Evolutionary conservation across 2,329 filamentous ascomycete species (phyloP), one percentile per base, ranked within the genome.

Genomic region (Ophiostoma australiae): DNA sequence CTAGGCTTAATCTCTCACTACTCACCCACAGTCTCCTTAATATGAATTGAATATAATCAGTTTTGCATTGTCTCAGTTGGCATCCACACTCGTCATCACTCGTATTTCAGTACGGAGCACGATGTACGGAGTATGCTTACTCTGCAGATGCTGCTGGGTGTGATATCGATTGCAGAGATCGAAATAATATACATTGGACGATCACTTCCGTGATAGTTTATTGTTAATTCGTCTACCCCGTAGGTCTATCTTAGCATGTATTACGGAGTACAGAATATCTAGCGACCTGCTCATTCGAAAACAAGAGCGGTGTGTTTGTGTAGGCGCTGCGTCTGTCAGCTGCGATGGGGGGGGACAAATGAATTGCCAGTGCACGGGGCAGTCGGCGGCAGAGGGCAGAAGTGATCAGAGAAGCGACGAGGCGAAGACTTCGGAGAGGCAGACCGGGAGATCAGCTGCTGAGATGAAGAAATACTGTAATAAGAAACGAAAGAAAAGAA

Each of bases 11-110:
- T 58, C 52, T 58, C 52, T 58, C 52, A 27, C 27, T 4, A 33
- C 58, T 33, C 27, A 63, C 27, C 58, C 58, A 63, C 58, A 63
- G 58, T 17, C 58, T 63, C 58, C 58, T 63, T 63, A 58, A 58
- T 63, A 33, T 31, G n/a, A 58, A 27, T 58, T 52, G 11, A 58
- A 55, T 55, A 55, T 33, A 63, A 33, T 15, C 58, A 31, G 58
- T 63, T 63, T 33, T 31, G 27, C 2, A 33, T 33, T 63, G 58
- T 63, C 58, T 63, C 27, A 63, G 58, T 63, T n/a, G 23, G 58
- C 58, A 63, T 63, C 27, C 58, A 63, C 58, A 55, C 58, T 63
- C 58, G 27, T 33, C 58, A 33, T 63, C 58, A 27, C 13, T 61
- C 55, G 27, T 31, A 27, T 61, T 7, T 61, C 5, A 63, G 39